Conservation (phyloP, 108 stramenopile species). For the Fistulifera solaris region DNA sequence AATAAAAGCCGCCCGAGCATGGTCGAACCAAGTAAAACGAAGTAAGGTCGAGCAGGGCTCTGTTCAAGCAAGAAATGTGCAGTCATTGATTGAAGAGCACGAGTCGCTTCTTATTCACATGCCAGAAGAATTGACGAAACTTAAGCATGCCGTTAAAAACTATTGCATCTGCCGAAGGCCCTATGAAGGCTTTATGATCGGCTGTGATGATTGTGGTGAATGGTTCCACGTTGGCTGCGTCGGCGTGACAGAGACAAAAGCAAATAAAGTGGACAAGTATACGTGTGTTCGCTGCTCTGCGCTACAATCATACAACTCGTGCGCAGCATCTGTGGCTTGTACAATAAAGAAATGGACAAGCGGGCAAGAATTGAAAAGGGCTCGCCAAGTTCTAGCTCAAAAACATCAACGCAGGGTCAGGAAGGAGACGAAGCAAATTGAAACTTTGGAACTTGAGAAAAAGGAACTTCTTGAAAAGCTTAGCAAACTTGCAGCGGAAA, state of each 20-base stretch:
- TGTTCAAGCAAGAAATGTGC: slow-evolving; percentile 25
- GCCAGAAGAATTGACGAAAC: slow-evolving; percentile 49
- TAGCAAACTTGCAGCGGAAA: neutral
- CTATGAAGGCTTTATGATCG: slow-evolving; percentile 95
- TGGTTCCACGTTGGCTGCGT: slow-evolving; percentile 94
- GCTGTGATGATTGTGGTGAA: slow-evolving; percentile 88
- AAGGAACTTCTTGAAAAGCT: neutral
- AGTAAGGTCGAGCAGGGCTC: slow-evolving; percentile 32
- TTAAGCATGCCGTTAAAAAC: slow-evolving; percentile 51
- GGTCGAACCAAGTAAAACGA: slow-evolving; percentile 50
- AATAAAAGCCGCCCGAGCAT: slow-evolving; percentile 33
- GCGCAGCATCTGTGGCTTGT: slow-evolving; percentile 27
- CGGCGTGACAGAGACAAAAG: slow-evolving; percentile 63
- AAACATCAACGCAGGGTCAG: slow-evolving; percentile 60
- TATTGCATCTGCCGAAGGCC: slow-evolving; percentile 88
- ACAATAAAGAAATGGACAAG: slow-evolving; percentile 67
- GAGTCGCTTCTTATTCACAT: slow-evolving; percentile 47
- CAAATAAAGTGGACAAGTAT: slow-evolving; percentile 68
- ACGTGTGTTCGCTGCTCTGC: slow-evolving; percentile 64
- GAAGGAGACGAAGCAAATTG: slow-evolving; percentile 54
- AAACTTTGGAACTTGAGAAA: slow-evolving; percentile 21
- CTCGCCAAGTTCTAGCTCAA: slow-evolving; percentile 49
- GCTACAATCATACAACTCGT: slow-evolving; percentile 39
- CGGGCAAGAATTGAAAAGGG: slow-evolving; percentile 45
- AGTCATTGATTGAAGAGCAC: slow-evolving; percentile 57